Percentiles rank a stretch among this genome's conserved stretches.
Evolutionary conservation across 768 basidiomycete species (phyloP).

Genomic region (Hydnomerulius pinastri): DNA sequence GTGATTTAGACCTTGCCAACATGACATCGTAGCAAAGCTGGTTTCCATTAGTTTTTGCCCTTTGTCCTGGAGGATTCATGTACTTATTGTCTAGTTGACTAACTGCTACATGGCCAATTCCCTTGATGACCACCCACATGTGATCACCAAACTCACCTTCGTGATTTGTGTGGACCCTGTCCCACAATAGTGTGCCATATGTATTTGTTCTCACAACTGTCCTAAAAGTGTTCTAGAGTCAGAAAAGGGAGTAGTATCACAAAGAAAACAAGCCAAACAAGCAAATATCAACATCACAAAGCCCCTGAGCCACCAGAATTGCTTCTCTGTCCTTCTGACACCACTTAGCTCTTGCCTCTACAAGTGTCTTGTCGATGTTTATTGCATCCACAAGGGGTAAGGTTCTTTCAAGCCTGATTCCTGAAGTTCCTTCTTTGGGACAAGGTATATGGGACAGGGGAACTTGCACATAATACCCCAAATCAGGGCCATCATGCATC

Average conservation of each 20-base stretch:
- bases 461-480: constrained; percentile 25
- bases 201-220: constrained; percentile 34
- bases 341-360: constrained; percentile 11
- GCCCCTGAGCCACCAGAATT: constrained; percentile 10
- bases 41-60: background rate
- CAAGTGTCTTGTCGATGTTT: constrained; percentile 12
- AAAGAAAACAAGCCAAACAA: too few relatives aligned
- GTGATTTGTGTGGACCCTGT: constrained; percentile 40
- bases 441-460: constrained; percentile 41
- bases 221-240: constrained; percentile 35
- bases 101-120: constrained; percentile 1
- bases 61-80: background rate
- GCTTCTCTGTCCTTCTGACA: constrained; percentile 16
- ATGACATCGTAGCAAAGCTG: constrained; percentile 31
- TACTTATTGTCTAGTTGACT: constrained; percentile 24
- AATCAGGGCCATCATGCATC: constrained; percentile 37
- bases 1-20: constrained; percentile 37
- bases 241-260: background rate
- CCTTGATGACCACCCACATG: constrained; percentile 23
- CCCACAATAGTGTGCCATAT: constrained; percentile 35
- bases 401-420: constrained; percentile 9
- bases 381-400: constrained; percentile 18
- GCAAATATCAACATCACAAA: constrained; percentile 16
- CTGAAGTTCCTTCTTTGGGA: constrained; percentile 27
- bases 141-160: constrained; percentile 37